Conservation (phyloP, 1,284 basidiomycete genomes). For the Chondrostereum purpureum region DNA sequence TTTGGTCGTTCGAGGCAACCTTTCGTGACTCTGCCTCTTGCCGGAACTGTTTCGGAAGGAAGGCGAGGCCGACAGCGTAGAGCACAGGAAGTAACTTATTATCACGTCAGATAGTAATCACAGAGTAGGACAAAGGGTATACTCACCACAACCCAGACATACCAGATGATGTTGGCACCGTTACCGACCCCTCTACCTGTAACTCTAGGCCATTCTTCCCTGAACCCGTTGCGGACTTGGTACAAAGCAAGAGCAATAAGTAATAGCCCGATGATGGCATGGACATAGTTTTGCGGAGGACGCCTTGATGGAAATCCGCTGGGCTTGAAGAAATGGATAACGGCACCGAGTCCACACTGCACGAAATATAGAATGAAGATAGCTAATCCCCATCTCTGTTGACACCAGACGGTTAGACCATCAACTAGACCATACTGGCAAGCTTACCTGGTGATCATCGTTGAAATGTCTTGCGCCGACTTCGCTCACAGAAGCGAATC, state of each 20-base stretch:
- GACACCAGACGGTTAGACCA: constrained; percentile 11
- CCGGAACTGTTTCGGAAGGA: constrained; percentile 40
- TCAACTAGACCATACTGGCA: background rate
- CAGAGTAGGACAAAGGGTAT: background rate
- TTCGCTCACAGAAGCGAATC: constrained; percentile 38
- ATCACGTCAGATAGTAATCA: background rate
- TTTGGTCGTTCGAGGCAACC: constrained; percentile 2
- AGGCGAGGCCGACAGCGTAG: constrained; percentile 38
- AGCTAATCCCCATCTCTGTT: constrained; percentile 48
- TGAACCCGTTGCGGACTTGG: constrained; percentile 45
- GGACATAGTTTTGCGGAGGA: constrained; percentile 52
- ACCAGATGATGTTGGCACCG: constrained; percentile 38
- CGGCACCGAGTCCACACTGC: constrained; percentile 50
- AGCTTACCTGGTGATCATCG: constrained; percentile 44
- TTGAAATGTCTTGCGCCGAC: constrained; percentile 33
- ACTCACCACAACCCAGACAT: constrained; percentile 48
- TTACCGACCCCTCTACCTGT: constrained; percentile 36
- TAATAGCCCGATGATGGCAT: constrained; percentile 46
- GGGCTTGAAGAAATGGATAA: constrained; percentile 55
- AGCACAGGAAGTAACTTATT: constrained; percentile 37
- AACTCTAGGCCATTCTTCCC: constrained; percentile 36
- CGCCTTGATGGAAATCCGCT: constrained; percentile 27
- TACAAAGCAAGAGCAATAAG: constrained; percentile 46
- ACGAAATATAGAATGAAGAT: constrained; percentile 55
- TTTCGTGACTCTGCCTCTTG: constrained; percentile 28